phyloP scores from a whole-genome alignment of 441 rosid genomes.

The Pelargonium australe region DNA sequence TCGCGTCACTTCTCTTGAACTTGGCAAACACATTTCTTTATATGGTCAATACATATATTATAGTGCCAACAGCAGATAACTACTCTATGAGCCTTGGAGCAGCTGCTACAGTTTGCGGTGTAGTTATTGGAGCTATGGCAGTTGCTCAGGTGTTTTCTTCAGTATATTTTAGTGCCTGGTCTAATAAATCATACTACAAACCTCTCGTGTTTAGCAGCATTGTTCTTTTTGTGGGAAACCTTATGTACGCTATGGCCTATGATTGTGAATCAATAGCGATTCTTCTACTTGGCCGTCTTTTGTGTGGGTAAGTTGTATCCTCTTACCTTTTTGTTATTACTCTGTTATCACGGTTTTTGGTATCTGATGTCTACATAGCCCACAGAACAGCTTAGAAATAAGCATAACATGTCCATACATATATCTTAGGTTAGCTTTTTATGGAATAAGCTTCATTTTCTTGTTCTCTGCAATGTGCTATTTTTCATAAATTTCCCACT shows the following conservation, averaged over 20 bases:
- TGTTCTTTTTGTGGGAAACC: slow-evolving; percentile 70
- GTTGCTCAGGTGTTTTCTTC: slow-evolving; percentile 96
- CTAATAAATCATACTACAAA: slow-evolving; percentile 82
- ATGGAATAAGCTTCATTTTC: no score
- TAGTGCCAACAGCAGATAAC: slow-evolving; percentile 97
- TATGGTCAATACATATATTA: slow-evolving; percentile 95
- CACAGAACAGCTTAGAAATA: no score
- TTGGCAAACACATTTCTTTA: slow-evolving; percentile 84
- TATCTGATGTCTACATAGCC: no score
- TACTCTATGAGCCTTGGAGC: slow-evolving; percentile 96
- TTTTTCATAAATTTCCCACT: no score
- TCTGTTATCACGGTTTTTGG: background rate
- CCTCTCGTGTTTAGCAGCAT: slow-evolving; percentile 92
- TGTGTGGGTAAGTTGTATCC: slow-evolving; percentile 70
- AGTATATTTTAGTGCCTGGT: slow-evolving; percentile 96
- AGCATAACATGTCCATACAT: no score
- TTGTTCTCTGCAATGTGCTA: no score
- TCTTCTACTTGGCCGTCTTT: slow-evolving; percentile 80
- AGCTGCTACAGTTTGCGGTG: slow-evolving; percentile 97
- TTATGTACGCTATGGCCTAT: slow-evolving; percentile 86
- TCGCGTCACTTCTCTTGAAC: slow-evolving; percentile 76
- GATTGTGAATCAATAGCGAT: slow-evolving; percentile 60
- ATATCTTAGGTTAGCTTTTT: no score
- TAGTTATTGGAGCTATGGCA: slow-evolving; percentile 97
- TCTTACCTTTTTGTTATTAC: background rate